These are phyloP conservation scores for Xanthoparmelia taractica DNA, from an alignment of 495 filamentous ascomycete species.

Conservation along the genomic window DNA sequence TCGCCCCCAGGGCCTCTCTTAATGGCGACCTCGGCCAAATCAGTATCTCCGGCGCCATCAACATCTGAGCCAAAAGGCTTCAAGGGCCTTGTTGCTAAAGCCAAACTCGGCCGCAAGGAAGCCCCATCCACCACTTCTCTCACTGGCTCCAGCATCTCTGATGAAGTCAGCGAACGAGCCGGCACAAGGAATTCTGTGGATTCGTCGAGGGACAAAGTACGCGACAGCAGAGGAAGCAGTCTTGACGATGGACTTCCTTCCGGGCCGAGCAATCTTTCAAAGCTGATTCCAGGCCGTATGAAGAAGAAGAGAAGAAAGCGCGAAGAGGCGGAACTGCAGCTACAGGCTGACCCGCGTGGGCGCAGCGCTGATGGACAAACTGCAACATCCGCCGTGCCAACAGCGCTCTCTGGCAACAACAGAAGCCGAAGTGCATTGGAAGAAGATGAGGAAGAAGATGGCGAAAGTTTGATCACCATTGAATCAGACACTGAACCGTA, in stretches of 20 bases:
- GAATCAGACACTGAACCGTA: slow-evolving; percentile 66
- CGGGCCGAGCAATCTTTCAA: slow-evolving; percentile 34
- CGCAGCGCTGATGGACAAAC: slow-evolving; percentile 28
- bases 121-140: slow-evolving; percentile 24
- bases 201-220: slow-evolving; percentile 35
- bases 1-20: neutral
- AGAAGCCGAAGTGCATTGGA: slow-evolving; percentile 23
- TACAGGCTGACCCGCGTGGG: slow-evolving; percentile 32
- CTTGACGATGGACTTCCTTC: slow-evolving; percentile 24
- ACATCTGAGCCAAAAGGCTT: slow-evolving; percentile 25
- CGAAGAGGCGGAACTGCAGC: slow-evolving; percentile 25
- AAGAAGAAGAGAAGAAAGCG: slow-evolving; percentile 38
- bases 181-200: slow-evolving; percentile 26
- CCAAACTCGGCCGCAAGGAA: slow-evolving; percentile 27
- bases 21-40: slow-evolving; percentile 24
- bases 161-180: slow-evolving; percentile 27
- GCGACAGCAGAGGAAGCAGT: slow-evolving; percentile 33
- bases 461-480: slow-evolving; percentile 55
- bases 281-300: slow-evolving; percentile 44
- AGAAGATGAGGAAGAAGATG: slow-evolving; percentile 42
- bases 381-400: slow-evolving; percentile 20
- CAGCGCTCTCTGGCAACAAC: slow-evolving; percentile 8
- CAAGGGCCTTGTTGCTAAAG: slow-evolving; percentile 30
- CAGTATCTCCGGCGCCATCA: slow-evolving; percentile 24
- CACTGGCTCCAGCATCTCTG: slow-evolving; percentile 27